Base-by-base conservation (phyloP, 1,284 basidiomycete genomes). In the Porogramme epimiltina region DNA sequence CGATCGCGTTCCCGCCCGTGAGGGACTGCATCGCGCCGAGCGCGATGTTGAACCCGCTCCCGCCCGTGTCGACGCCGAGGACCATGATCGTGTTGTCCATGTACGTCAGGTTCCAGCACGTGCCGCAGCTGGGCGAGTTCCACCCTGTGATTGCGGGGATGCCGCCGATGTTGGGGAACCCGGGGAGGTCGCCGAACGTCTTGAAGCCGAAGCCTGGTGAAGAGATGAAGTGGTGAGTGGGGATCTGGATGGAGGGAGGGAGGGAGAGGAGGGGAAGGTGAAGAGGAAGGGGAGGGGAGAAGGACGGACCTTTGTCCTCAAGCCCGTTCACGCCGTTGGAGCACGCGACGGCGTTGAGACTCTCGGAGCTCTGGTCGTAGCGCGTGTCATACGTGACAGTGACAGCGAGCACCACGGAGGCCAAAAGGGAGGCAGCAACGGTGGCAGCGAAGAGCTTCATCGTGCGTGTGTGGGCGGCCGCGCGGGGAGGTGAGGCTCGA, bases 111-210 rank as follows among this genome's bases (percentile, higher is more conserved):
- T 70, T 33, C 71, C 76, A 79, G 66, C 76, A 82, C 34, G 75
- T 70, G 45, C 78, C 78, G 60, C 78, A 80, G 25, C 63, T 60
- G 18, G 62, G 16, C 6, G 73, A 74, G 64, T 73, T 69, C 67
- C 69, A 80, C 4, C 71, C 73, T 16, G 54, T 54, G 26, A 82
- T 64, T n/a, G 68, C 70, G 38, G 59, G 60, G 4, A 70, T 71
- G 23, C 76, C 80, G 19, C 79, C 81, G 59, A 84, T 66, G 60
- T 73, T 66, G 18, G 81, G 80, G 68, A 76, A 84, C n/a, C 46
- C 63, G 19, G 78, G 76, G 41, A 84, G 67, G 16, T 68, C 67
- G 4, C 70, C 70, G 58, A 82, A 76, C n/a, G 72, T 81, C 24
- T 66, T 66, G 63, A 70, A 81, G 2, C 71, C 72, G 55, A n/a